Percentiles rank a stretch among this genome's conserved stretches.
These are phyloP conservation scores for Zygotorulaspora danielsina DNA, from an alignment of 805 yeast genomes.

Conservation along the genomic window DNA sequence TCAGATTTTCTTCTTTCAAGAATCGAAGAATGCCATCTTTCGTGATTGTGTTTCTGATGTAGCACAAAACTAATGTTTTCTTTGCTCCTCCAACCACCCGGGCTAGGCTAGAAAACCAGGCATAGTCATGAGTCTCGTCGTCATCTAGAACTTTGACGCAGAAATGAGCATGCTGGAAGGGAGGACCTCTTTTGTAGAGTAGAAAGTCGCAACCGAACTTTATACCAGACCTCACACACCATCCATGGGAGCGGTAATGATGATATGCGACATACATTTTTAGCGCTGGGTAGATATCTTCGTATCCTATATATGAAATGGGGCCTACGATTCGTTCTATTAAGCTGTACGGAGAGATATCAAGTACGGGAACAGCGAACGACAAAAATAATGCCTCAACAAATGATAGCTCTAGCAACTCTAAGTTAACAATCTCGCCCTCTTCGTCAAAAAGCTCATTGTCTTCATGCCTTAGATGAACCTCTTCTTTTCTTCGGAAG, in stretches of 20 bases:
- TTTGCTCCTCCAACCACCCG: slow-evolving; percentile 86
- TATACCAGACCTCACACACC: slow-evolving; percentile 91
- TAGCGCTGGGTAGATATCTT: slow-evolving; percentile 41
- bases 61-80: slow-evolving; percentile 67
- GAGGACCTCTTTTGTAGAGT: slow-evolving; percentile 88
- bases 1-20: slow-evolving; percentile 19
- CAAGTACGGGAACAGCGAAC: slow-evolving; percentile 50
- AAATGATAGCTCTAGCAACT: slow-evolving; percentile 62
- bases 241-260: slow-evolving; percentile 81
- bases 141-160: slow-evolving; percentile 45
- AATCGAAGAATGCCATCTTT: slow-evolving; percentile 28
- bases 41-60: slow-evolving; percentile 53
- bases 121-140: slow-evolving; percentile 39
- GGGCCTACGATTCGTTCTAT: slow-evolving; percentile 20
- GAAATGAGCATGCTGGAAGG: slow-evolving; percentile 90
- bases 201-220: slow-evolving; percentile 88
- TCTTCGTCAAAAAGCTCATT: slow-evolving; percentile 30
- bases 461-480: slow-evolving; percentile 14
- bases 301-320: slow-evolving; percentile 5
- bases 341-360: slow-evolving; percentile 27
- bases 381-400: slow-evolving; percentile 69
- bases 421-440: slow-evolving; percentile 29
- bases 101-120: slow-evolving; percentile 62
- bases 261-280: slow-evolving; percentile 70
- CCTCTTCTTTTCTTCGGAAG: slow-evolving; percentile 35